A percentile compares a stretch with the other conserved stretches of the same genome.
These are phyloP conservation scores for Cercospora brassicicola DNA, from an alignment of 2,329 filamentous ascomycete species.

Conservation along the genomic window DNA sequence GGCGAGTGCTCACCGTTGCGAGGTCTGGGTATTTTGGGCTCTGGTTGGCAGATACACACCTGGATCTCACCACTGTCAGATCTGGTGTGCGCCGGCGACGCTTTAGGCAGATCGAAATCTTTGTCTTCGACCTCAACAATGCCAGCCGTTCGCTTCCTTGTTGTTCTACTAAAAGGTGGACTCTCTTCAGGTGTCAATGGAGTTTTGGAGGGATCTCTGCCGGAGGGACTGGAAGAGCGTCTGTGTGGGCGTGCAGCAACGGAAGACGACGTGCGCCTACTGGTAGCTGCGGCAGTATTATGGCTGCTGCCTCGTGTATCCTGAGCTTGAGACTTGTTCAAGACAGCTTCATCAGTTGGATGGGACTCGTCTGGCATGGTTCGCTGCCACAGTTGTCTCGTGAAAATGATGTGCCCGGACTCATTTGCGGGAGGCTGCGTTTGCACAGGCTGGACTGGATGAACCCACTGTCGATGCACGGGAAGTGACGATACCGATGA, in stretches of 20 bases:
- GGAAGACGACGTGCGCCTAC: constrained; percentile 35
- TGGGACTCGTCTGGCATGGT: constrained; percentile 37
- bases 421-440: constrained; percentile 33
- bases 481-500: constrained; percentile 25
- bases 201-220: constrained; percentile 31
- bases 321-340: constrained; percentile 37
- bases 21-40: constrained; percentile 69
- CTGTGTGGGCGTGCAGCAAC: constrained; percentile 35
- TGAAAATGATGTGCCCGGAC: constrained; percentile 38
- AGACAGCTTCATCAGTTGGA: constrained; percentile 33
- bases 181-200: constrained; percentile 42
- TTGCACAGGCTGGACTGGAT: constrained; percentile 24
- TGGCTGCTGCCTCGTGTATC: constrained; percentile 27
- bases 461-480: constrained; percentile 20
- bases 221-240: constrained; percentile 34
- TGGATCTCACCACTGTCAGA: constrained; percentile 48
- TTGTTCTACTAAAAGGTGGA: constrained; percentile 36
- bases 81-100: constrained; percentile 34
- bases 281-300: constrained; percentile 26
- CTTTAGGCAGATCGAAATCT: constrained; percentile 28
- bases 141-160: constrained; percentile 38
- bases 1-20: constrained; percentile 62
- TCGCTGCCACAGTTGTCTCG: constrained; percentile 42
- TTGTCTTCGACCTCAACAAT: constrained; percentile 38
- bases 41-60: constrained; percentile 69